Base-by-base conservation (phyloP, 164 flowering plant species). In the Sedum album region DNA sequence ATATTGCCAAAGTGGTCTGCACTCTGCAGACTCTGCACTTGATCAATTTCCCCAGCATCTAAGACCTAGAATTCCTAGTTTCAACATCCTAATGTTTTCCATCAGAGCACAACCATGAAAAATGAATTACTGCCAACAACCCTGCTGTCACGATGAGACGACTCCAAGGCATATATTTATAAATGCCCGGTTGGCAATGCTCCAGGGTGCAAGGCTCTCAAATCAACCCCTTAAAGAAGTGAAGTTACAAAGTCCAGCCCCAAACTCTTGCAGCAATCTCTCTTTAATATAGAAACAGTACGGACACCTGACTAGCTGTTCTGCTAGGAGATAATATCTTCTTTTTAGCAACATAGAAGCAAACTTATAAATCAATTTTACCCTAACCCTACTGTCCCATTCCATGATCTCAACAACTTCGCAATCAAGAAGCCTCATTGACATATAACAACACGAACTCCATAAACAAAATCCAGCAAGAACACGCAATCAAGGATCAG, bases 1-100 rank as follows among this genome's bases (percentile, higher is more conserved):
- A 79, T n/a, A 79, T 91, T 61, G 99, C 99, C 35, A 86, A 87
- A 73, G 80, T 90, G 96, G 97, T 23, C 42, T 2, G 35, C n/a
- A n/a, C n/a, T n/a, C n/a, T n/a, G n/a, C n/a, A n/a, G n/a, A n/a
- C n/a, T n/a, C n/a, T n/a, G n/a, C n/a, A n/a, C n/a, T n/a, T 38
- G 0, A 39, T 30, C 6, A 60, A 39, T 0, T 41, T 21, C 64
- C 11, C 18, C 20, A 20, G 6, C 20, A 7, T 39, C 13, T 41
- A 17, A 33, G 38, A 67, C 23, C 65, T 36, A 20, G 31, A 23
- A 14, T 60, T 5, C 42, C 30, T 42, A 63, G 26, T 31, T 9
- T 53, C 38, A 9, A 39, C 17, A 10, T 15, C 20, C 20, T 33
- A 61, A 28, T 20, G 18, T 25, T 9, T 35, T 15, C 35, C 18